Base-by-base conservation (phyloP, 441 rosid species). In the Adansonia madagascariensis region DNA sequence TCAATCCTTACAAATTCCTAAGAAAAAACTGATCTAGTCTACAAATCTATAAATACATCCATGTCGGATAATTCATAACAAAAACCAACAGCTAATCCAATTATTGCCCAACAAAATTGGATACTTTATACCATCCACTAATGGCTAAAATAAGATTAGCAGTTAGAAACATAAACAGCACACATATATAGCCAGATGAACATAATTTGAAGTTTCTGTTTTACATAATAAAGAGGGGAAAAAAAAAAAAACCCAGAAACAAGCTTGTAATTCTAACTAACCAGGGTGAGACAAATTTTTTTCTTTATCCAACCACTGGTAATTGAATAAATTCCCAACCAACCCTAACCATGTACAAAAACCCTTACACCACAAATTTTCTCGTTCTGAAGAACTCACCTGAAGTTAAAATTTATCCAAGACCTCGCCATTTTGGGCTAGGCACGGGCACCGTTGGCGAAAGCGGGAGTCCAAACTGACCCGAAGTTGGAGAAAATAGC, bases 391-490 rank as follows among this genome's bases (percentile, higher is more conserved):
- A 46, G 15, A 50, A 1, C 68, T 47, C 80, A 70, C 71, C 78
- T 11, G 41, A 66, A 61, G 17, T 22, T 20, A 4, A 65, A 66
- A 60, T 47, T 84, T 84, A 87, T 86, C 87, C 88, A 61, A 78
- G 86, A 27, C 90, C 90, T 80, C 88, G 85, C 88, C 87, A 82
- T 77, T 71, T 83, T 3, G 94, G 94, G 80, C 93, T 92, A 2
- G 88, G 86, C 74, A 91, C 84, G 17, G 97, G 92, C 80, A 91
- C 85, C 15, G 93, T 91, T 53, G 95, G 94, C 12, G 99, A 91
- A 41, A 84, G 85, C 41, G 93, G 97, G 41, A 91, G 87, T 35
- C 88, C 91, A 49, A 90, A 67, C 61, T 86, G 90, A 55, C 89
- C 88, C 12, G 91, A 79, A 27, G 91, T 79, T 0, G 95, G 95